Evolutionary conservation across 257 asterid genomes (phyloP).

Genomic region (Striga asiatica): DNA sequence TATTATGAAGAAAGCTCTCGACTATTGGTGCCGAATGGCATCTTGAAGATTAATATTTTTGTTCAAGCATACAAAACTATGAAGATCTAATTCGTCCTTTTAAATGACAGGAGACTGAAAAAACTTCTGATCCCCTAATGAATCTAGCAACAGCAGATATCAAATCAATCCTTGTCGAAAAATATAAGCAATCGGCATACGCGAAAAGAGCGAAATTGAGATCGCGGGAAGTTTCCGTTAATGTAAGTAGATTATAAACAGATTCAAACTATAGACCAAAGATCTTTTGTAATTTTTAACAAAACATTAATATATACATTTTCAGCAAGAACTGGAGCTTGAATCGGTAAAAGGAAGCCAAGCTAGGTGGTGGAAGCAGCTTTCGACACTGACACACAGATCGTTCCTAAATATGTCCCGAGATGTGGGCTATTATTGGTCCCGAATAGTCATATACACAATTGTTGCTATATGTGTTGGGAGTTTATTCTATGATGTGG

Average conservation of each 20-base stretch:
- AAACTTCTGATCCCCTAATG: constrained; percentile 50
- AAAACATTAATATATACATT: background rate
- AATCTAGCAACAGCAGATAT: constrained; percentile 75
- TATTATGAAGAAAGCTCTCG: too few species aligned
- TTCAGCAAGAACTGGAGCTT: constrained; percentile 54
- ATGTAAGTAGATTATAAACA: constrained; percentile 39
- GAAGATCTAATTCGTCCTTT: background rate
- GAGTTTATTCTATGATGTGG: constrained; percentile 79
- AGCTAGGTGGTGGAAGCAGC: constrained; percentile 83
- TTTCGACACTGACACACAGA: constrained; percentile 53
- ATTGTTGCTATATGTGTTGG: constrained; percentile 69
- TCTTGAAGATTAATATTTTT: background rate
- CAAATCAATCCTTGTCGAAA: constrained; percentile 48
- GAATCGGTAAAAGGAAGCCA: constrained; percentile 67
- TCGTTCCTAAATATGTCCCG: constrained; percentile 73
- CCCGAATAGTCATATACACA: constrained; percentile 59
- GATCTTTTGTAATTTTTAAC: background rate
- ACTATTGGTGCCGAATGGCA: too few species aligned
- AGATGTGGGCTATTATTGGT: constrained; percentile 86
- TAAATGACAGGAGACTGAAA: constrained; percentile 38
- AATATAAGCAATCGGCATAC: constrained; percentile 55
- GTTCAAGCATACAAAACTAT: too few species aligned
- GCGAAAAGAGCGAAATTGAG: constrained; percentile 37
- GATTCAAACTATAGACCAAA: background rate
- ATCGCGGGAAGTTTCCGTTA: constrained; percentile 34